Conservation (phyloP, 768 basidiomycete species). For the Russula griseocarnosa region DNA sequence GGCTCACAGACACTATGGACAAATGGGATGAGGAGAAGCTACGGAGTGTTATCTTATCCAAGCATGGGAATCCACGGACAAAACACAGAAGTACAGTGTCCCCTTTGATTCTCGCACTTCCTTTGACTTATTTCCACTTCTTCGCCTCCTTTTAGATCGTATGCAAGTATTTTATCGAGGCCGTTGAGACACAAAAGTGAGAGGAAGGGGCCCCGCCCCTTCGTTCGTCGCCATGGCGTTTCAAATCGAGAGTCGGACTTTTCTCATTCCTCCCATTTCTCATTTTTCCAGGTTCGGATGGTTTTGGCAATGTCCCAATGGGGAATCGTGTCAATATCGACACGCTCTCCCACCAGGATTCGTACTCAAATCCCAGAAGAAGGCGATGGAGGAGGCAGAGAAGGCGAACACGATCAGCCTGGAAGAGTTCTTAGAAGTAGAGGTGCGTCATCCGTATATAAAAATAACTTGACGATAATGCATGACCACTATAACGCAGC, state of each 20-base stretch:
- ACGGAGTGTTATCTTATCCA: slow-evolving; percentile 77
- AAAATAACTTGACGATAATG: neutral
- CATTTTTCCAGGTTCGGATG: slow-evolving; percentile 62
- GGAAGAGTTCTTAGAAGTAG: slow-evolving; percentile 96
- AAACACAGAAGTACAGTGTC: slow-evolving; percentile 76
- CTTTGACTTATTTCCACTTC: slow-evolving; percentile 3
- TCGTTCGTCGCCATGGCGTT: neutral
- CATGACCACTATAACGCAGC: slow-evolving; percentile 41
- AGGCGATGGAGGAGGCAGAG: slow-evolving; percentile 85
- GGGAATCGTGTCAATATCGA: slow-evolving; percentile 85
- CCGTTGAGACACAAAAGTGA: slow-evolving; percentile 86
- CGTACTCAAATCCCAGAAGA: slow-evolving; percentile 89
- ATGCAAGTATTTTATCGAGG: slow-evolving; percentile 95
- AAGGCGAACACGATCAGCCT: slow-evolving; percentile 86
- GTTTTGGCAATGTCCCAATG: slow-evolving; percentile 96
- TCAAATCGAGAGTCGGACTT: neutral
- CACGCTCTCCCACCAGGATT: slow-evolving; percentile 96
- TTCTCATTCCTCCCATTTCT: slow-evolving; percentile 27
- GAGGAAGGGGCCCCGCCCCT: slow-evolving; percentile 23
- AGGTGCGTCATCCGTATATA: slow-evolving; percentile 51
- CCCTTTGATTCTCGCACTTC: slow-evolving; percentile 6
- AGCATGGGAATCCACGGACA: slow-evolving; percentile 86
- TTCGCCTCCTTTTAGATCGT: slow-evolving; percentile 62
- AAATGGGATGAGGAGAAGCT: slow-evolving; percentile 96
- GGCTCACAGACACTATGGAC: slow-evolving; percentile 95